A percentile compares a stretch with the other conserved stretches of the same genome.
phyloP scores from a whole-genome alignment of 495 filamentous ascomycete genomes.

The Cairneyella variabilis region DNA sequence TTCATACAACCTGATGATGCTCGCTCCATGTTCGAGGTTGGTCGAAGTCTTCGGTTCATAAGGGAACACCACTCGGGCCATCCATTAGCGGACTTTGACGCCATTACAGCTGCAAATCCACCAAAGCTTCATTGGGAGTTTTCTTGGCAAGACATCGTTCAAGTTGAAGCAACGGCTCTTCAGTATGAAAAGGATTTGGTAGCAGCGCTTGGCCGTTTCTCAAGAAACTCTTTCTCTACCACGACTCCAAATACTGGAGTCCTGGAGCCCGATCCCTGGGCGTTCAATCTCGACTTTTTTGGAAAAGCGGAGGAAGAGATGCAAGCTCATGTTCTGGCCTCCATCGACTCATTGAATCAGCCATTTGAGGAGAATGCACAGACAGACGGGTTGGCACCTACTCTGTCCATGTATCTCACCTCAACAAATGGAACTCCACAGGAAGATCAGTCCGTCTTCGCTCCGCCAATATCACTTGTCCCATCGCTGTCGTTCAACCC shows the following conservation, averaged over 20 bases:
- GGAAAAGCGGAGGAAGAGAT: conserved; percentile 47
- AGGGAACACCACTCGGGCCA: conserved; percentile 72
- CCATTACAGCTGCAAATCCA: conserved; percentile 40
- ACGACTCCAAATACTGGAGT: not conserved
- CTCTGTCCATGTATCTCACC: conserved; percentile 12
- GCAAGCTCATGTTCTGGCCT: conserved; percentile 42
- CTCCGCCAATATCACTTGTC: conserved; percentile 67
- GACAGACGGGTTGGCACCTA: conserved; percentile 9
- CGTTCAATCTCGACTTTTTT: conserved; percentile 38
- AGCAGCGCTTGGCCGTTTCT: conserved; percentile 31
- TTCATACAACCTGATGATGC: conserved; percentile 65
- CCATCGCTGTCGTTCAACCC: conserved; percentile 74
- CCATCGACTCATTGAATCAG: conserved; percentile 41
- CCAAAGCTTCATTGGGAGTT: conserved; percentile 69
- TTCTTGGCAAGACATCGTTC: conserved; percentile 69
- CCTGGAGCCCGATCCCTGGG: not conserved
- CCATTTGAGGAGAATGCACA: conserved; percentile 11
- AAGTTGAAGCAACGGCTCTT: conserved; percentile 55
- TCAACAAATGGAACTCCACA: not conserved
- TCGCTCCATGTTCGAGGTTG: conserved; percentile 68
- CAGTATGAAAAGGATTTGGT: conserved; percentile 57
- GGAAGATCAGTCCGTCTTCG: conserved; percentile 32
- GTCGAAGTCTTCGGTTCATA: conserved; percentile 70
- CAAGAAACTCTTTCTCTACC: not conserved
- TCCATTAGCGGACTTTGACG: conserved; percentile 55